Conservation (phyloP, 202 grass and related monocot genomes). For the Eragrostis tef region DNA sequence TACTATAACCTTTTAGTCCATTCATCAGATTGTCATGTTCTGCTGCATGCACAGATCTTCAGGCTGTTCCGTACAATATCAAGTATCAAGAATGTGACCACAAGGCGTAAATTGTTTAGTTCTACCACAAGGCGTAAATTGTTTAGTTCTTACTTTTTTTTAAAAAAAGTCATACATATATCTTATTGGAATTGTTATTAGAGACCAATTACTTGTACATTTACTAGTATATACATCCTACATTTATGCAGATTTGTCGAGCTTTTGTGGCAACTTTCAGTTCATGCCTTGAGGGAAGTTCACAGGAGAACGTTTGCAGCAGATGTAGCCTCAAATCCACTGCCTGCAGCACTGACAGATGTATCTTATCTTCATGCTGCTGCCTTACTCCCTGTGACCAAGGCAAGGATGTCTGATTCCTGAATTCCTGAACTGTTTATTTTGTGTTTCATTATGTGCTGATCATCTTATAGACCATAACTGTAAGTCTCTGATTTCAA, state of each 20-base stretch:
- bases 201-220: slow-evolving; percentile 26
- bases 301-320: slow-evolving; percentile 89
- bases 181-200: slow-evolving; percentile 15
- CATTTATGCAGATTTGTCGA: slow-evolving; percentile 90
- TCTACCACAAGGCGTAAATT: slow-evolving; percentile 12
- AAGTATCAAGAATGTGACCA: slow-evolving; percentile 7
- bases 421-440: slow-evolving; percentile 38
- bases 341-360: slow-evolving; percentile 89
- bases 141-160: slow-evolving; percentile 23
- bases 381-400: slow-evolving; percentile 88
- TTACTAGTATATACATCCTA: slow-evolving; percentile 37
- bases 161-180: slow-evolving; percentile 24
- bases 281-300: slow-evolving; percentile 96
- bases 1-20: not conserved
- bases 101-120: slow-evolving; percentile 13
- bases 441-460: slow-evolving; percentile 15
- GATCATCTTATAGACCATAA: not conserved
- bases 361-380: slow-evolving; percentile 97
- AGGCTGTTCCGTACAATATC: slow-evolving; percentile 22
- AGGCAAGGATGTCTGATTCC: slow-evolving; percentile 59
- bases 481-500: not conserved
- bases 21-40: slow-evolving; percentile 1
- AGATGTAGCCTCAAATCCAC: slow-evolving; percentile 77
- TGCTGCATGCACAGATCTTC: slow-evolving; percentile 9
- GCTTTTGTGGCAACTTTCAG: slow-evolving; percentile 99